These are phyloP conservation scores for Raffaelea albimanens DNA, from an alignment of 2,329 filamentous ascomycete genomes.

Conservation along the genomic window DNA sequence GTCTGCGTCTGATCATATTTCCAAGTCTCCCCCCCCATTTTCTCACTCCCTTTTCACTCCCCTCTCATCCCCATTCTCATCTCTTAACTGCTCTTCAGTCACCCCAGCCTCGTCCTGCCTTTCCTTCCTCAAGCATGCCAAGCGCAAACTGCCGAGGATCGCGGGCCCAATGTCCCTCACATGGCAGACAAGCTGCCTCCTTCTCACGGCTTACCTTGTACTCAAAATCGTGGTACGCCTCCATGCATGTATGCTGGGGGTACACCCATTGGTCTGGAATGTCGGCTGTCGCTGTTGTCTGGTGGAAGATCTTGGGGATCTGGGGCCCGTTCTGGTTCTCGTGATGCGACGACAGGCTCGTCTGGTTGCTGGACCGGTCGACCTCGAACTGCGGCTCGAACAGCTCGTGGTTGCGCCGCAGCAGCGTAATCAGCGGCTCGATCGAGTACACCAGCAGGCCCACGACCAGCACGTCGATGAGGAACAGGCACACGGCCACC, in stretches of 20 bases:
- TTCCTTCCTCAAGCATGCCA: no score
- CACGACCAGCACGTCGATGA: conserved; percentile 25
- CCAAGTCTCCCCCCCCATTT: neutral
- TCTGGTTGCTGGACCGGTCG: neutral
- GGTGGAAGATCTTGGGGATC: conserved; percentile 22
- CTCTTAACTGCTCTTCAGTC: no score
- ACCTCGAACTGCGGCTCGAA: conserved; percentile 19
- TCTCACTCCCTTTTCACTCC: neutral
- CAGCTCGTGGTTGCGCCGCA: conserved; percentile 36
- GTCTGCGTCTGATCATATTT: neutral
- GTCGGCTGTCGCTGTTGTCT: conserved; percentile 16
- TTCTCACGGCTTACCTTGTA: conserved; percentile 13
- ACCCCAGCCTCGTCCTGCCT: no score
- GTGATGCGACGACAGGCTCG: neutral
- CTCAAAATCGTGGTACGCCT: conserved; percentile 18
- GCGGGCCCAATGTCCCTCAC: neutral
- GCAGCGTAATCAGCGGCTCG: conserved; percentile 60
- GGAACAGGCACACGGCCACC: conserved; percentile 44
- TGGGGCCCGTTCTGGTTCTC: conserved; percentile 5
- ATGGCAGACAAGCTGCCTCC: neutral
- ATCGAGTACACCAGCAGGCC: conserved; percentile 57
- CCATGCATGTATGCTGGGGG: conserved; percentile 16
- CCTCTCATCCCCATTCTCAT: neutral
- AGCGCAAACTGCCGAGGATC: neutral
- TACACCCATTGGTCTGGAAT: conserved; percentile 18